These are phyloP conservation scores for Penicillium nucicola DNA, from an alignment of 495 filamentous ascomycete genomes.

Conservation along the genomic window DNA sequence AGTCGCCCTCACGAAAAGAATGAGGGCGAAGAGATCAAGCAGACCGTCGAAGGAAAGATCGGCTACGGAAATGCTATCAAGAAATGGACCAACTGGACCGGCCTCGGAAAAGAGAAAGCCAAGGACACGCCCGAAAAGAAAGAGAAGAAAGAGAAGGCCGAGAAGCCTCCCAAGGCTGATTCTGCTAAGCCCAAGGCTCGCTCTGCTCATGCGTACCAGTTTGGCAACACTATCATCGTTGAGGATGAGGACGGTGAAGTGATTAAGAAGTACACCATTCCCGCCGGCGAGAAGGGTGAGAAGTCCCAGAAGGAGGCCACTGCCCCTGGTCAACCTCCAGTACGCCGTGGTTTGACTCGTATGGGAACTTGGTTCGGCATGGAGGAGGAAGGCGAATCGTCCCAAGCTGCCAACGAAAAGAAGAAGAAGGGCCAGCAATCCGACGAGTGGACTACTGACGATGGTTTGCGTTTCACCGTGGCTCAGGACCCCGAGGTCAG, in stretches of 20 bases:
- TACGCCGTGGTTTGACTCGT: conserved; percentile 50
- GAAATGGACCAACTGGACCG: conserved; percentile 39
- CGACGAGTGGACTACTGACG: conserved; percentile 64
- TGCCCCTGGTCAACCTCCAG: conserved; percentile 28
- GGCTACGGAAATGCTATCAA: conserved; percentile 30
- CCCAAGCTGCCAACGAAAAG: conserved; percentile 31
- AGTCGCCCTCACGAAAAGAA: conserved; percentile 43
- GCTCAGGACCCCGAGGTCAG: conserved; percentile 33
- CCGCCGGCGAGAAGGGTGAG: conserved; percentile 33
- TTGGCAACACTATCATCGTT: conserved; percentile 95
- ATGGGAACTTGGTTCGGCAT: conserved; percentile 65
- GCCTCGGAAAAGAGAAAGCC: conserved; percentile 32
- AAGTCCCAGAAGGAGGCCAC: conserved; percentile 18
- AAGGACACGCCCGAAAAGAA: conserved; percentile 18
- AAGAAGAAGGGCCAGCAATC: conserved; percentile 25
- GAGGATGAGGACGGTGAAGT: conserved; percentile 98
- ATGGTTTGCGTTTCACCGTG: conserved; percentile 84
- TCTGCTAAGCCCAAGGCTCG: conserved; percentile 29
- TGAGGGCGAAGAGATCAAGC: conserved; percentile 43
- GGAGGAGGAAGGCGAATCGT: conserved; percentile 45
- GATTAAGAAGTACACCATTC: conserved; percentile 92
- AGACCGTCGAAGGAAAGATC: conserved; percentile 28
- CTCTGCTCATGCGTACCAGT: conserved; percentile 90
- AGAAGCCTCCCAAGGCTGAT: conserved; percentile 8
- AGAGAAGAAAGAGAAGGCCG: conserved; percentile 13